phyloP scores from a whole-genome alignment of 2,329 filamentous ascomycete genomes.

The Ophiostoma triangulosporum region DNA sequence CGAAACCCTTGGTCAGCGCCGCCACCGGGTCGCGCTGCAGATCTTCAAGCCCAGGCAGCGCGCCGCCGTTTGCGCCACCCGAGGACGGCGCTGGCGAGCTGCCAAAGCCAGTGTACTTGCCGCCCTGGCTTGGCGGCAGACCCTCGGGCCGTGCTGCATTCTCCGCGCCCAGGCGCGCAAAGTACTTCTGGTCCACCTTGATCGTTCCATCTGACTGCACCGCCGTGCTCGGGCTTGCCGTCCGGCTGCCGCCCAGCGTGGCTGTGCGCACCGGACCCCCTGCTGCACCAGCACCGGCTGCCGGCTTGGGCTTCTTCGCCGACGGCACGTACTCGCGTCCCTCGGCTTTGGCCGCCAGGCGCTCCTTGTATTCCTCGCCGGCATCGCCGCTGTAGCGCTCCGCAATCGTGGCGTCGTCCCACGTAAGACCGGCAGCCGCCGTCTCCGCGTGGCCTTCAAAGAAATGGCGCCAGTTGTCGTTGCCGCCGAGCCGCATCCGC shows the following conservation, averaged over 20 bases:
- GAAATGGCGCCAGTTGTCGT: constrained; percentile 74
- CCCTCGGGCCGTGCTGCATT: constrained; percentile 65
- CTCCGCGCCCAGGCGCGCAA: constrained; percentile 68
- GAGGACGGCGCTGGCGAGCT: constrained; percentile 48
- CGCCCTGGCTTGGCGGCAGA: constrained; percentile 76
- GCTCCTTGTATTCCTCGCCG: constrained; percentile 91
- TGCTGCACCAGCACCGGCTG: constrained; percentile 29
- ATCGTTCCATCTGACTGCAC: constrained; percentile 29
- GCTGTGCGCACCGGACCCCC: constrained; percentile 20
- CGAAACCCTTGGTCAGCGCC: constrained; percentile 81
- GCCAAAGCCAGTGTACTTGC: constrained; percentile 86
- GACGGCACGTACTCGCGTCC: constrained; percentile 71
- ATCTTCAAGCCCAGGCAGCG: constrained; percentile 63
- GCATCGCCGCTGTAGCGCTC: constrained; percentile 82
- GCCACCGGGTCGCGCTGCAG: constrained; percentile 83
- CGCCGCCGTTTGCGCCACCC: constrained; percentile 25
- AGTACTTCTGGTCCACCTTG: constrained; percentile 75
- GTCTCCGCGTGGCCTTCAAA: constrained; percentile 63
- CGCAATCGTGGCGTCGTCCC: constrained; percentile 79
- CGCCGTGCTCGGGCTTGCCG: constrained; percentile 15
- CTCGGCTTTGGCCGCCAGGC: constrained; percentile 76
- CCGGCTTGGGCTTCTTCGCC: constrained; percentile 34
- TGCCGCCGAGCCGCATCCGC: constrained; percentile 86
- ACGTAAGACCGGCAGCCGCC: constrained; percentile 52
- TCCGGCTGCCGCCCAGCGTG: constrained; percentile 14